These are phyloP conservation scores for Penicillium daleae DNA, from an alignment of 495 filamentous ascomycete species.

Conservation along the genomic window DNA sequence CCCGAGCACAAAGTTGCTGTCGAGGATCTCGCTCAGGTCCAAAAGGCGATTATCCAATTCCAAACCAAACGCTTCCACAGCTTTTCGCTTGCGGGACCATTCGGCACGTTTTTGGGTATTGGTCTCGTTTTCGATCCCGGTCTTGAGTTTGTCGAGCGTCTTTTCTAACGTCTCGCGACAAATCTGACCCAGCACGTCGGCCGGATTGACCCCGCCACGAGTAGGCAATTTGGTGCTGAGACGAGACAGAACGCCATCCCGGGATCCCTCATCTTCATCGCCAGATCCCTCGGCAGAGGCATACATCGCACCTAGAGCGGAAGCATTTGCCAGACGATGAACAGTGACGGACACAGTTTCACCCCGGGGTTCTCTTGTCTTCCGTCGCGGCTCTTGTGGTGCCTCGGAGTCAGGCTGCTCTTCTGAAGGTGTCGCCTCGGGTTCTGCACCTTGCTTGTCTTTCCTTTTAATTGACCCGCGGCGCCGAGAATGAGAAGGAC, in stretches of 20 bases:
- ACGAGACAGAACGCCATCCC: conserved; percentile 38
- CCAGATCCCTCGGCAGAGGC: conserved; percentile 25
- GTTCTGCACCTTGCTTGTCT: conserved; percentile 19
- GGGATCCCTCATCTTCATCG: conserved; percentile 38
- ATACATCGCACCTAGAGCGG: conserved; percentile 31
- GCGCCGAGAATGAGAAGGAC: conserved; percentile 11
- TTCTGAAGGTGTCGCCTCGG: conserved; percentile 19
- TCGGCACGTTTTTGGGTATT: conserved; percentile 50
- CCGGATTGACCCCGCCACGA: conserved; percentile 66
- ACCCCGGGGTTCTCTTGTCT: conserved; percentile 40
- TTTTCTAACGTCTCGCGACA: conserved; percentile 69
- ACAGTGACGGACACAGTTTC: conserved; percentile 51
- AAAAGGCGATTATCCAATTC: conserved; percentile 68
- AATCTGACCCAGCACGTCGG: conserved; percentile 71
- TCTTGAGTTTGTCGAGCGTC: conserved; percentile 45
- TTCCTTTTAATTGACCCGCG: conserved; percentile 20
- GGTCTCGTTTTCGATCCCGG: conserved; percentile 41
- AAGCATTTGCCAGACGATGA: conserved; percentile 46
- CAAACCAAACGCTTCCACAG: conserved; percentile 68
- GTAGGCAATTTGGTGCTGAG: conserved; percentile 49
- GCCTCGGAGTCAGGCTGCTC: conserved; percentile 26
- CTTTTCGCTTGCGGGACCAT: conserved; percentile 62
- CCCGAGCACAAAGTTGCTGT: conserved; percentile 65
- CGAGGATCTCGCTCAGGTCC: conserved; percentile 56
- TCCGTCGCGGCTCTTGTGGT: conserved; percentile 19